These are phyloP conservation scores for Zymoseptoria pseudotritici DNA, from an alignment of 2,329 filamentous ascomycete genomes.

Conservation along the genomic window DNA sequence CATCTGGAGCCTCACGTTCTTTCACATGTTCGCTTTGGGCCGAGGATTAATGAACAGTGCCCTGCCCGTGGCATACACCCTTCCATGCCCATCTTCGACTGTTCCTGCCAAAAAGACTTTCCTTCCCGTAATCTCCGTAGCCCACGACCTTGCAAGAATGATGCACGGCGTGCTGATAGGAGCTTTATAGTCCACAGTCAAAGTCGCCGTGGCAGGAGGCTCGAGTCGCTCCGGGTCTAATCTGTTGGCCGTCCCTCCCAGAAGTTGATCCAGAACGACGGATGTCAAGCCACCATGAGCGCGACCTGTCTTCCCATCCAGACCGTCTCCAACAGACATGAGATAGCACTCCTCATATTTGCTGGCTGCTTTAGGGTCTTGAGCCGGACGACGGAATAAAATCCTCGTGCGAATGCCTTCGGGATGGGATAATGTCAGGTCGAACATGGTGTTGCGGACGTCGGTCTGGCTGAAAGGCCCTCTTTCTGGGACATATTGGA, in stretches of 20 bases:
- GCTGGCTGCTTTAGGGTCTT: conserved; percentile 11
- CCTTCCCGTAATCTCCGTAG: conserved; percentile 10
- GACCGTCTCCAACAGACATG: conserved; percentile 13
- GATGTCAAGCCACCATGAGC: conserved; percentile 19
- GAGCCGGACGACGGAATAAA: conserved; percentile 10
- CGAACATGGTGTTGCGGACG: conserved; percentile 15
- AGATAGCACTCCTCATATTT: conserved; percentile 15
- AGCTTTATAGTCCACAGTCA: conserved; percentile 19
- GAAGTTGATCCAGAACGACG: conserved; percentile 16
- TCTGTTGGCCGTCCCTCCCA: conserved; percentile 7
- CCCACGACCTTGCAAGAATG: conserved; percentile 16
- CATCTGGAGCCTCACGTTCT: neutral
- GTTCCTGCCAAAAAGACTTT: conserved; percentile 17
- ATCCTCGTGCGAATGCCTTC: conserved; percentile 14
- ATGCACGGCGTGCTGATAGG: conserved; percentile 17
- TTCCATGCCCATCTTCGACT: conserved; percentile 15
- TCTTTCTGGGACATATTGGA: neutral
- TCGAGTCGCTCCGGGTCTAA: neutral
- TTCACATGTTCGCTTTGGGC: neutral
- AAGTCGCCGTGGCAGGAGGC: conserved; percentile 18
- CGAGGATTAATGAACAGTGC: conserved; percentile 14
- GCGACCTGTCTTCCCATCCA: conserved; percentile 19
- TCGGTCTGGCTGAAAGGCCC: neutral
- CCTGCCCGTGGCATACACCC: conserved; percentile 13
- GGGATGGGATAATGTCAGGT: conserved; percentile 7